Conservation (phyloP, 305 asterid species). For the Fraxinus xanthoxyloides region DNA sequence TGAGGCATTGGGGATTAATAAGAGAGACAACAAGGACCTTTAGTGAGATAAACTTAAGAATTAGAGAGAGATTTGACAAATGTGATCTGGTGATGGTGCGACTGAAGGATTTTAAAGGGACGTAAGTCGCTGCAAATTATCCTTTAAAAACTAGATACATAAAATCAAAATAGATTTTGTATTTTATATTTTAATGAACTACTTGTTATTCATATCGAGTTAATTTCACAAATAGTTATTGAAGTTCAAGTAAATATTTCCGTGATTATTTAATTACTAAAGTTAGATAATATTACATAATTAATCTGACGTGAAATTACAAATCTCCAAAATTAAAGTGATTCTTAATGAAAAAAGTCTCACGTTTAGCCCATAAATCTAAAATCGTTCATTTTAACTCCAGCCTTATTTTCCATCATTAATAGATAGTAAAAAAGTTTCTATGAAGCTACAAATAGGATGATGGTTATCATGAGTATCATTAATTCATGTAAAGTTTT, state of each 20-base stretch:
- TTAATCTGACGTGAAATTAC: not conserved
- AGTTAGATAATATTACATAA: too few relatives aligned
- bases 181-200: not conserved
- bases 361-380: not conserved
- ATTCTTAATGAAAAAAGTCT: too few relatives aligned
- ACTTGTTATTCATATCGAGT: not conserved
- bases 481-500: not conserved
- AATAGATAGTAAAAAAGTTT: too few relatives aligned
- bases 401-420: not conserved
- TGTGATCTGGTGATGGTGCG: not conserved
- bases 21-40: not conserved
- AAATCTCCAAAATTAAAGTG: too few relatives aligned
- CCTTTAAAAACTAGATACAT: not conserved
- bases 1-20: constrained; percentile 48
- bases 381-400: not conserved
- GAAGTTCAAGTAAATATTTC: not conserved
- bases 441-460: too few relatives aligned
- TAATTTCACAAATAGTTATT: not conserved
- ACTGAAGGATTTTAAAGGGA: not conserved
- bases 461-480: too few relatives aligned
- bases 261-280: too few relatives aligned
- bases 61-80: not conserved
- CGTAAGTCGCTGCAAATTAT: not conserved
- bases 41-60: not conserved
- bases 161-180: not conserved